Evolutionary conservation across 306 rosid genomes (phyloP), one percentile per base, ranked within the genome.

Genomic region (Biancaea sappan): DNA sequence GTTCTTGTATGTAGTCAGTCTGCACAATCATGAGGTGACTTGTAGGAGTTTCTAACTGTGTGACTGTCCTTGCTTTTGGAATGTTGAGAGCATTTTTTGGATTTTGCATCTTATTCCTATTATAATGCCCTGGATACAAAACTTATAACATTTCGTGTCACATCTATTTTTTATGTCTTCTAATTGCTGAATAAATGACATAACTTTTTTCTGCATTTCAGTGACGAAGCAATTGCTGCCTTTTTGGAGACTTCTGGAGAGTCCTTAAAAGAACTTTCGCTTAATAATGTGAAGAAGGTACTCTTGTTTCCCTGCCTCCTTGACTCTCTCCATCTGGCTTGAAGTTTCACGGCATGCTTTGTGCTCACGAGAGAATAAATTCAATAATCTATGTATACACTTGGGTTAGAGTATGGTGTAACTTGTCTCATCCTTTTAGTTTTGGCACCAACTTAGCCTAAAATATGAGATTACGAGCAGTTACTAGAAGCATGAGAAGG

Each of bases 201-300:
- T 52, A 15, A 38, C 35, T 43, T 41, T 76, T 34, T 80, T 29
- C 35, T 35, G 19, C 62, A 50, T 68, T 83, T 59, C 73, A 94
- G 99, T 83, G 99, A 94, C 80, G 94, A 88, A 75, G 88, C 95
- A 40, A 57, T 94, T 70, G 95, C 96, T 80, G 98, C 96, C 22
- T 94, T 88, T 71, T 65, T 94, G 77, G 95, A 94, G 79, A 87
- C 89, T 12, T 76, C 69, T 9, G 96, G 94, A 74, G 87, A 72
- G 66, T 73, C 71, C 37, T 84, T 95, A 53, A 74, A 77, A 50
- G 96, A 92, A 72, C 82, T 95, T 77, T 92, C 90, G 3, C 84
- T 95, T 44, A 95, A 92, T 86, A 84, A 86, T 40, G 29, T 95
- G 21, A 87, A 59, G 80, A 87, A 79, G 97, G 99, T 92, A 81